Evolutionary conservation across 192 early-diverging fungal genomes (phyloP).

Genomic region (Backusella westeae): DNA sequence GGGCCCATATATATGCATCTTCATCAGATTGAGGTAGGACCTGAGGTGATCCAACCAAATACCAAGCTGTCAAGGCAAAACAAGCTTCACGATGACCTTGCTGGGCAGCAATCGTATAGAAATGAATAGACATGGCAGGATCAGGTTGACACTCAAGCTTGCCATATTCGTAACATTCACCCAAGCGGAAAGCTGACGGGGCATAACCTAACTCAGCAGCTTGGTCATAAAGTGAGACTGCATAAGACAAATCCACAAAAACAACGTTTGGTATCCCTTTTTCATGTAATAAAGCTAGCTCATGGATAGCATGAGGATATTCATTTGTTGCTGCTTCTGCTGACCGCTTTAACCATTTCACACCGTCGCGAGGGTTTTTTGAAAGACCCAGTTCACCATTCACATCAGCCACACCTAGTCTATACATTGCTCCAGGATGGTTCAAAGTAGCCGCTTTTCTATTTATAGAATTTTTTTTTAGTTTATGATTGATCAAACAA

Average conservation of each 20-base stretch:
- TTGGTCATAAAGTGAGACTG: slow-evolving; percentile 57
- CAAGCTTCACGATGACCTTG: slow-evolving; percentile 64
- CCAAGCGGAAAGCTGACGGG: slow-evolving; percentile 59
- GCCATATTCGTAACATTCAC: slow-evolving; percentile 67
- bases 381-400: slow-evolving; percentile 58
- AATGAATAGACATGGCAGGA: slow-evolving; percentile 54
- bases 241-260: slow-evolving; percentile 62
- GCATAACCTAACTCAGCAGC: slow-evolving; percentile 66
- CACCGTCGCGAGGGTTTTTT: slow-evolving; percentile 56
- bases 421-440: slow-evolving; percentile 69
- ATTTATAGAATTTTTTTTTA: slow-evolving; percentile 9
- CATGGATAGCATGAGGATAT: slow-evolving; percentile 61
- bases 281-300: slow-evolving; percentile 57
- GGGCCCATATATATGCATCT: slow-evolving; percentile 65
- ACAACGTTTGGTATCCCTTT: slow-evolving; percentile 57
- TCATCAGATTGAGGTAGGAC: slow-evolving; percentile 59
- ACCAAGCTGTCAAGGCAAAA: slow-evolving; percentile 65
- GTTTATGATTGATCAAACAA: not conserved
- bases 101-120: slow-evolving; percentile 62
- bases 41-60: slow-evolving; percentile 55
- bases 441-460: slow-evolving; percentile 69
- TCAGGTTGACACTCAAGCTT: slow-evolving; percentile 54
- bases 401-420: slow-evolving; percentile 61
- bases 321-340: slow-evolving; percentile 56
- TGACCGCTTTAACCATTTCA: slow-evolving; percentile 60